These are phyloP conservation scores for Metschnikowia henanensis DNA, from an alignment of 805 yeast genomes.

Conservation along the genomic window DNA sequence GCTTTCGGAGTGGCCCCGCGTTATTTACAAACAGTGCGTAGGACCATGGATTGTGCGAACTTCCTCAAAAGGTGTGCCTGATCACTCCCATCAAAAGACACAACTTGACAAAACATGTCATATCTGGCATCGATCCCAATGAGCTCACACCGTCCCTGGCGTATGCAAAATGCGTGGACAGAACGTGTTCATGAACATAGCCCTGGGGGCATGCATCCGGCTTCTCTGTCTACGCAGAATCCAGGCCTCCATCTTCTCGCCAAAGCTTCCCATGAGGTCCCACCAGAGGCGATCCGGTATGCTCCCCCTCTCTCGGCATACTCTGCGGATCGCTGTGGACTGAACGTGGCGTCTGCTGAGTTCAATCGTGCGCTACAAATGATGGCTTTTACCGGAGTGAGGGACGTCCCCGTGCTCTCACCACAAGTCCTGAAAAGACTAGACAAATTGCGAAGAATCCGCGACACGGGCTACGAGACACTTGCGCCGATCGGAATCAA, in stretches of 20 bases:
- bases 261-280: conserved; percentile 13
- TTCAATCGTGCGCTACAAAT: conserved; percentile 23
- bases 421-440: conserved; percentile 23
- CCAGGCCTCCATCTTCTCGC: conserved; percentile 12
- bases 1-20: too few species aligned
- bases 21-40: too few species aligned
- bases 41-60: too few species aligned
- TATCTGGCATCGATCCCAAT: conserved; percentile 4
- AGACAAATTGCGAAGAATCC: conserved; percentile 26
- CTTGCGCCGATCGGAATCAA: conserved; percentile 41
- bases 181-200: conserved; percentile 14
- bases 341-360: conserved; percentile 19
- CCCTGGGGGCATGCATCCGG: neutral
- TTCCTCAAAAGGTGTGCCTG: too few species aligned
- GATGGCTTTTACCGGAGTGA: conserved; percentile 13
- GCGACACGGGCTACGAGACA: conserved; percentile 34
- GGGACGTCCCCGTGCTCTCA: conserved; percentile 16
- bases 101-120: conserved; percentile 8
- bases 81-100: too few species aligned
- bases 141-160: conserved; percentile 10
- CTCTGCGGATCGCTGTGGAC: conserved; percentile 42
- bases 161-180: conserved; percentile 13
- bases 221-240: conserved; percentile 1
- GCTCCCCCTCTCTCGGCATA: conserved; percentile 59
- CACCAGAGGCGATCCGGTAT: conserved; percentile 21